phyloP scores from a whole-genome alignment of 2,329 filamentous ascomycete species.

The Gliomastix tumulicola region DNA sequence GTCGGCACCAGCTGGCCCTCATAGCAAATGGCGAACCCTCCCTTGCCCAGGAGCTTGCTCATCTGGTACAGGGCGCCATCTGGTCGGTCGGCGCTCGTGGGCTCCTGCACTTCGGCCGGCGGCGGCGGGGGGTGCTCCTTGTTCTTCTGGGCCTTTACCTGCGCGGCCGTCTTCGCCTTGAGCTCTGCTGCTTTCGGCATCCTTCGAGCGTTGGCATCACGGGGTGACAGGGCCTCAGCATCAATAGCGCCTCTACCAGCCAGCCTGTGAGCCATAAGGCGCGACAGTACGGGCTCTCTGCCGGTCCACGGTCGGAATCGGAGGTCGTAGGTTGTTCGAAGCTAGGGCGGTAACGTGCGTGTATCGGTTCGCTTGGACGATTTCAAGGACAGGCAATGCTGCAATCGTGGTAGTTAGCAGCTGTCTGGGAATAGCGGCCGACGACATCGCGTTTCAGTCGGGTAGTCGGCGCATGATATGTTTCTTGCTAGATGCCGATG shows the following conservation, averaged over 20 bases:
- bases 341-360: too few species aligned
- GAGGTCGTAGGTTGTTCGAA: background rate
- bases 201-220: constrained; percentile 56
- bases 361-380: too few species aligned
- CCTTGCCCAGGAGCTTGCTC: constrained; percentile 69
- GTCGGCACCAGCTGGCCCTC: constrained; percentile 60
- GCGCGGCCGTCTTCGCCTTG: constrained; percentile 44
- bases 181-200: constrained; percentile 38
- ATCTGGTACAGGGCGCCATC: constrained; percentile 68
- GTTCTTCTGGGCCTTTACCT: constrained; percentile 50
- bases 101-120: constrained; percentile 52
- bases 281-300: too few species aligned
- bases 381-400: too few species aligned
- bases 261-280: constrained; percentile 44
- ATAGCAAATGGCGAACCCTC: constrained; percentile 78
- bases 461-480: too few species aligned
- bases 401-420: too few species aligned
- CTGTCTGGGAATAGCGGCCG: too few species aligned
- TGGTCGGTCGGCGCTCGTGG: constrained; percentile 60
- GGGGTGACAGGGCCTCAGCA: constrained; percentile 57
- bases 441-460: too few species aligned
- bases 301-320: too few species aligned
- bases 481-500: too few species aligned
- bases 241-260: constrained; percentile 43
- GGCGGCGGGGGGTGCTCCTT: constrained; percentile 62